Conservation (phyloP, 108 stramenopile species). For the Nitzschia palea region DNA sequence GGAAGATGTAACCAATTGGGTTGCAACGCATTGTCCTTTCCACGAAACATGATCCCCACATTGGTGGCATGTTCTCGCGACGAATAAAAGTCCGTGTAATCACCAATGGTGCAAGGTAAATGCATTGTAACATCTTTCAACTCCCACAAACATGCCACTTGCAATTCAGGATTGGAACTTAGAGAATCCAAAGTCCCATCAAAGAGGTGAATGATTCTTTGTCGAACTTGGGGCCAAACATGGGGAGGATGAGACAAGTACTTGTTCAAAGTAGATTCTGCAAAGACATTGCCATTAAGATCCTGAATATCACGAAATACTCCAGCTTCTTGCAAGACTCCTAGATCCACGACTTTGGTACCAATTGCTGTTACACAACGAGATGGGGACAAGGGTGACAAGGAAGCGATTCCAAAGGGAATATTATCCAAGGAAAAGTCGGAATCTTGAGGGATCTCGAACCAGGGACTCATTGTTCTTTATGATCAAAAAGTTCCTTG, state of each 20-base stretch:
- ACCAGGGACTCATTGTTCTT: slow-evolving; percentile 15
- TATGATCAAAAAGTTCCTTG: too few relatives aligned
- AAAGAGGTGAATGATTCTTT: slow-evolving; percentile 62
- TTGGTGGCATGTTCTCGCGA: slow-evolving; percentile 94
- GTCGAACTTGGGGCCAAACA: slow-evolving; percentile 72
- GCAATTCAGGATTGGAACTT: slow-evolving; percentile 20
- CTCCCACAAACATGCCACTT: slow-evolving; percentile 40
- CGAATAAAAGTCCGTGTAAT: slow-evolving; percentile 93
- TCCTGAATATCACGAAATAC: slow-evolving; percentile 41
- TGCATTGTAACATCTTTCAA: slow-evolving; percentile 52
- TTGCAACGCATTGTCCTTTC: slow-evolving; percentile 89
- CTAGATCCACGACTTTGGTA: slow-evolving; percentile 62
- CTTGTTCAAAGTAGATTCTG: slow-evolving; percentile 57
- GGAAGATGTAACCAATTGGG: slow-evolving; percentile 94
- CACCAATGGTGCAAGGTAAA: slow-evolving; percentile 82
- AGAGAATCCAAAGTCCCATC: not conserved
- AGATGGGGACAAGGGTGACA: slow-evolving; percentile 11
- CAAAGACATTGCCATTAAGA: slow-evolving; percentile 33
- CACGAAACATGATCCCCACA: slow-evolving; percentile 85
- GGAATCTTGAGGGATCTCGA: slow-evolving; percentile 43
- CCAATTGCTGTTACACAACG: slow-evolving; percentile 80
- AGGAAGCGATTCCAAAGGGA: slow-evolving; percentile 85
- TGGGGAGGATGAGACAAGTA: slow-evolving; percentile 63
- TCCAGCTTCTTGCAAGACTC: slow-evolving; percentile 75
- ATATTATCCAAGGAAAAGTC: slow-evolving; percentile 87